Conservation (phyloP, 2,329 filamentous ascomycete species). For the Camptophora hylomeconis region DNA sequence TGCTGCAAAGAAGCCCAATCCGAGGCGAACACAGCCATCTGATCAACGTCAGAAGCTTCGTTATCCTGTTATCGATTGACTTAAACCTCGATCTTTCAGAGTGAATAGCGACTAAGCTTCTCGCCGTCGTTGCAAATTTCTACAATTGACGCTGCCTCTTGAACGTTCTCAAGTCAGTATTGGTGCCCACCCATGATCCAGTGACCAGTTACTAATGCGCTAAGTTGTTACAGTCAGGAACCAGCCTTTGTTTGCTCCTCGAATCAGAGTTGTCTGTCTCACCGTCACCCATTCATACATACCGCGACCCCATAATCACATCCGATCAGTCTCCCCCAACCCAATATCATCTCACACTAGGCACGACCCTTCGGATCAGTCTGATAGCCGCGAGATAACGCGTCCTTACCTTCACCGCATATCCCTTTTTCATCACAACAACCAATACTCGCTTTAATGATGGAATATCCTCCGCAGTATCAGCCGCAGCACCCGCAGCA, state of each 20-base stretch:
- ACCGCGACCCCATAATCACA: conserved; percentile 10
- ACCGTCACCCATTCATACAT: conserved; percentile 7
- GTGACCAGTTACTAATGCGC: conserved; percentile 30
- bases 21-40: conserved; percentile 13
- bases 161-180: conserved; percentile 9
- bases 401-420: conserved; percentile 7
- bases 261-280: conserved; percentile 25
- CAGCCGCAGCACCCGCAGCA: conserved; percentile 52
- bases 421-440: conserved; percentile 13
- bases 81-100: too few species aligned
- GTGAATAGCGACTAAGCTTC: too few species aligned
- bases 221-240: conserved; percentile 29
- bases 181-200: conserved; percentile 22
- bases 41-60: conserved; percentile 8
- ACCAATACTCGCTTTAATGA: conserved; percentile 33
- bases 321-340: conserved; percentile 5
- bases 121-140: too few species aligned
- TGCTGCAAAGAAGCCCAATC: conserved; percentile 33
- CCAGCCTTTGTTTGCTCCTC: conserved; percentile 24
- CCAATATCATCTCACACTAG: conserved; percentile 7
- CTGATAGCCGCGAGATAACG: too few species aligned
- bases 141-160: too few species aligned
- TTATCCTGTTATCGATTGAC: conserved; percentile 7
- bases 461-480: conserved; percentile 66
- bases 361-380: conserved; percentile 12